phyloP scores from a whole-genome alignment of 768 basidiomycete species.

The Suillus brevipes region DNA sequence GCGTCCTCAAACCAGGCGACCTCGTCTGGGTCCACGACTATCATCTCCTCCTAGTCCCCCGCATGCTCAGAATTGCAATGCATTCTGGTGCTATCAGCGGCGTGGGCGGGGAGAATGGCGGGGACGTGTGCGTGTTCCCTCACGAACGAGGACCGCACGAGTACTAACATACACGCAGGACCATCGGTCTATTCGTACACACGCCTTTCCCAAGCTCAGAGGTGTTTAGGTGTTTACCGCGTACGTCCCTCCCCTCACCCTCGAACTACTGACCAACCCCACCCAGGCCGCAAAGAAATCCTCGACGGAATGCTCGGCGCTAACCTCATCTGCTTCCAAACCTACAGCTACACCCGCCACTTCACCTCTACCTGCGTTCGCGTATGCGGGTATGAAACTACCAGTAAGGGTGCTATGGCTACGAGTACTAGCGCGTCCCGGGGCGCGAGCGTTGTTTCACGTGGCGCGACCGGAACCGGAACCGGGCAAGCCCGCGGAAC shows the following conservation, averaged over 20 bases:
- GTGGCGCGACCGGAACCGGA: background rate
- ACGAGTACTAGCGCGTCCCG: slow-evolving; percentile 1
- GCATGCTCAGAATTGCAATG: slow-evolving; percentile 72
- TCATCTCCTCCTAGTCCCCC: slow-evolving; percentile 89
- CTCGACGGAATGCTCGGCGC: slow-evolving; percentile 98
- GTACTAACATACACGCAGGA: slow-evolving; percentile 24
- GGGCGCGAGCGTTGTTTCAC: slow-evolving; percentile 9
- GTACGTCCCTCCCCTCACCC: slow-evolving; percentile 46
- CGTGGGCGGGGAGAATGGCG: slow-evolving; percentile 25
- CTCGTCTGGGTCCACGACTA: slow-evolving; percentile 96
- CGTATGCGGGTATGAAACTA: slow-evolving; percentile 93
- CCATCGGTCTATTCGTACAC: slow-evolving; percentile 92
- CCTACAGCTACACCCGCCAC: slow-evolving; percentile 93
- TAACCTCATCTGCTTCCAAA: slow-evolving; percentile 96
- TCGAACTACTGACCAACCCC: background rate
- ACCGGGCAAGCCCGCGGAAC: slow-evolving; percentile 2
- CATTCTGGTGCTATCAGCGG: slow-evolving; percentile 12
- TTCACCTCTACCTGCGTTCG: slow-evolving; percentile 94
- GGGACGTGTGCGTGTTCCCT: slow-evolving; percentile 23
- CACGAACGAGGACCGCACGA: background rate
- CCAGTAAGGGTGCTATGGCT: slow-evolving; percentile 25
- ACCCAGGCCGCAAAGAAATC: slow-evolving; percentile 82
- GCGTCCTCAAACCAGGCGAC: slow-evolving; percentile 85
- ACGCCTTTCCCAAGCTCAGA: slow-evolving; percentile 98
- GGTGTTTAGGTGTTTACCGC: slow-evolving; percentile 90